phyloP scores from a whole-genome alignment of 805 yeast species.

The Isabelozyma rhagii region DNA sequence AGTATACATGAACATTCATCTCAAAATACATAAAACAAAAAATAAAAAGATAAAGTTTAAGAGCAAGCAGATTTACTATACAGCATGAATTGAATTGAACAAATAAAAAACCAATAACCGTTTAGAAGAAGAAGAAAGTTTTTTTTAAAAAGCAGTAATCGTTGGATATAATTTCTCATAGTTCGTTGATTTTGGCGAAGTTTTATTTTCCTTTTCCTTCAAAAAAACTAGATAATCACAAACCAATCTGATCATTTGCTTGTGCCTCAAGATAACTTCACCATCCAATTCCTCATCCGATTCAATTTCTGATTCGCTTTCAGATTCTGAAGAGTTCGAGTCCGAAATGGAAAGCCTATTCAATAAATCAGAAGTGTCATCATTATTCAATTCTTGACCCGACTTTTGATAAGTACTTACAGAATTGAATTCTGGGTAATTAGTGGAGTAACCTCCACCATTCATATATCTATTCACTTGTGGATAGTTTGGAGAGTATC shows the following conservation, averaged over 20 bases:
- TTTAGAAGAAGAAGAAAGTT: constrained; percentile 1
- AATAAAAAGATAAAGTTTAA: neutral
- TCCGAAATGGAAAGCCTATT: constrained; percentile 9
- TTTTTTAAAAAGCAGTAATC: constrained; percentile 34
- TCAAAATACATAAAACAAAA: neutral
- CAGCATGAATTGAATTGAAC: neutral
- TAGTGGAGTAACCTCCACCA: constrained; percentile 4
- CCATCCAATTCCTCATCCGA: constrained; percentile 13
- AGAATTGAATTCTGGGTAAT: constrained; percentile 29
- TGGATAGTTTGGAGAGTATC: constrained; percentile 21
- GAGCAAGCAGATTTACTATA: neutral
- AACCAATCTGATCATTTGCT: constrained; percentile 32
- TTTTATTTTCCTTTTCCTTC: constrained; percentile 8
- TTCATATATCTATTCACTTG: constrained; percentile 26
- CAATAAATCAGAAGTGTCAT: constrained; percentile 5
- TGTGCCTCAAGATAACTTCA: constrained; percentile 32
- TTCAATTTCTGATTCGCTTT: neutral
- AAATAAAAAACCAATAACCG: neutral
- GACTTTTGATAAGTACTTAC: constrained; percentile 35
- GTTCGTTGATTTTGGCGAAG: constrained; percentile 2
- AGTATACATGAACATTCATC: neutral
- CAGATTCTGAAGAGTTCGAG: neutral
- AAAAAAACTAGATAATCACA: constrained; percentile 24
- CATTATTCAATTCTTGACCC: constrained; percentile 16
- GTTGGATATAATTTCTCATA: constrained; percentile 32